These are phyloP conservation scores for Mortierella sp. DNA, from an alignment of 371 early-diverging fungal genomes.

Conservation along the genomic window DNA sequence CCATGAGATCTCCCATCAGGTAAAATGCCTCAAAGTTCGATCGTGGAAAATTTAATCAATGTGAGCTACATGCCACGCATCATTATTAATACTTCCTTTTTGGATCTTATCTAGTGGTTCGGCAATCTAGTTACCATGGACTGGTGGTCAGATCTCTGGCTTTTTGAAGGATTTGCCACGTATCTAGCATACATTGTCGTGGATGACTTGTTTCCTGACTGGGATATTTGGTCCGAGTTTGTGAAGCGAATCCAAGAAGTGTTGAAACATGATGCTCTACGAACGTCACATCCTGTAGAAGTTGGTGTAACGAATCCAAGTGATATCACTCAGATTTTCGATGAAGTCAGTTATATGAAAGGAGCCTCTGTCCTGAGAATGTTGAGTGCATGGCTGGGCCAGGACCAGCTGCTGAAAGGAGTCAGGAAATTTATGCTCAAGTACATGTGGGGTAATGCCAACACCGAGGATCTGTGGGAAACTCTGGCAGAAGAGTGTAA, in stretches of 20 bases:
- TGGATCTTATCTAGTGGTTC: slow-evolving; percentile 79
- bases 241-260: slow-evolving; percentile 80
- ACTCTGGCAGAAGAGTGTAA: slow-evolving; percentile 79
- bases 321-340: slow-evolving; percentile 89
- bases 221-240: slow-evolving; percentile 78
- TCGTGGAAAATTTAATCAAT: too few species aligned
- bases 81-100: slow-evolving; percentile 5
- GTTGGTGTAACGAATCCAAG: slow-evolving; percentile 85
- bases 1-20: slow-evolving; percentile 96
- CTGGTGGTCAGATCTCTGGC: slow-evolving; percentile 93
- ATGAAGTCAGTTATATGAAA: slow-evolving; percentile 89
- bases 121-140: slow-evolving; percentile 97
- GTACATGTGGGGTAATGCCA: slow-evolving; percentile 87
- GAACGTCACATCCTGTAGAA: slow-evolving; percentile 94
- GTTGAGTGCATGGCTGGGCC: slow-evolving; percentile 86
- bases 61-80: too few species aligned
- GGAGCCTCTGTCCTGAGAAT: slow-evolving; percentile 96
- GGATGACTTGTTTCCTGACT: slow-evolving; percentile 82
- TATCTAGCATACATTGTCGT: slow-evolving; percentile 90
- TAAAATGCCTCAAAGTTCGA: slow-evolving; percentile 1
- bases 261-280: slow-evolving; percentile 81
- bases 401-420: slow-evolving; percentile 81
- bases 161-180: slow-evolving; percentile 98
- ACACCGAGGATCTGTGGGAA: slow-evolving; percentile 89
- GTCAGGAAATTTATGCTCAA: slow-evolving; percentile 83